These are phyloP conservation scores for Dendrobium officinale DNA, from an alignment of 106 monocot genomes.

Conservation along the genomic window DNA sequence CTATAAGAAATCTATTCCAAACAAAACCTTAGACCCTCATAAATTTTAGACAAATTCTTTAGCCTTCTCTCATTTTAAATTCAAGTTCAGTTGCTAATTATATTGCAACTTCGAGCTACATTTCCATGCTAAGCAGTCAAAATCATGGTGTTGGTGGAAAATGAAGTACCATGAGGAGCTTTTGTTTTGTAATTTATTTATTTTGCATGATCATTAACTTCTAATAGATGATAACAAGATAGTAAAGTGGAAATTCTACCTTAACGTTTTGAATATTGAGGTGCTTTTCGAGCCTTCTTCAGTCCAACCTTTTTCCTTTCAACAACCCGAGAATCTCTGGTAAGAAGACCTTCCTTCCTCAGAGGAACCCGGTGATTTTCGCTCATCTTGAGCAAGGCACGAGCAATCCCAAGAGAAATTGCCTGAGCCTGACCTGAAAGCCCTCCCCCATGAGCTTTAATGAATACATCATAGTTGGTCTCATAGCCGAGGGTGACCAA, in stretches of 20 bases:
- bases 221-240: not conserved
- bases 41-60: no score
- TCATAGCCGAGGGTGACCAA: slow-evolving; percentile 77
- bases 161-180: no score
- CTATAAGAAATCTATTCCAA: no score
- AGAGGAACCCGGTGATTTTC: slow-evolving; percentile 64
- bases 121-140: not conserved
- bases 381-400: slow-evolving; percentile 84
- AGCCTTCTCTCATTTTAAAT: no score
- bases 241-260: not conserved
- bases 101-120: not conserved
- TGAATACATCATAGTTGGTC: slow-evolving; percentile 77
- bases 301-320: slow-evolving; percentile 97
- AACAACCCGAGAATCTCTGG: slow-evolving; percentile 82
- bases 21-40: no score
- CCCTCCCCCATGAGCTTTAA: slow-evolving; percentile 92
- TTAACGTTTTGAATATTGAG: slow-evolving; percentile 95
- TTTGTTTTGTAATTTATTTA: no score
- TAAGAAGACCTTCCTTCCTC: slow-evolving; percentile 78
- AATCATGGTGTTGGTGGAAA: not conserved
- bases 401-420: slow-evolving; percentile 81
- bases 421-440: slow-evolving; percentile 96
- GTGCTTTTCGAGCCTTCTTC: slow-evolving; percentile 84
- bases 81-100: no score
- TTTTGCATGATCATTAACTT: not conserved